These are phyloP conservation scores for Chrysanthemum lavandulifolium DNA, from an alignment of 129 eudicot species.

Conservation along the genomic window DNA sequence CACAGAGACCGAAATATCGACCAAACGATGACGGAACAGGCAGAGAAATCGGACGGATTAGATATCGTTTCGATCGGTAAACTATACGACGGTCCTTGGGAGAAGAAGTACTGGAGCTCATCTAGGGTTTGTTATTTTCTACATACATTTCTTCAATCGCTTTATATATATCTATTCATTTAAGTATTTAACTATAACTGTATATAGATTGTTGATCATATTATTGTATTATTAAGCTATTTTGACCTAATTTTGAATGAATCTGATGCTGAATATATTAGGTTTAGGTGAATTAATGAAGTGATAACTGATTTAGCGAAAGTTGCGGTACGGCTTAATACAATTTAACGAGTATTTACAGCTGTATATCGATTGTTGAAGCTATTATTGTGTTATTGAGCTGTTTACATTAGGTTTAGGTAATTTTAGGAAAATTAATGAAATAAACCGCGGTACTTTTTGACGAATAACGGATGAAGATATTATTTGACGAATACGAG, in stretches of 20 bases:
- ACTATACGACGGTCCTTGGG: constrained; percentile 72
- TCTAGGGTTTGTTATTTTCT: constrained; percentile 72
- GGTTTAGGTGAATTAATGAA: no score
- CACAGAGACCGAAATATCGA: not conserved
- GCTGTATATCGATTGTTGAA: no score
- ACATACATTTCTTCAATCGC: constrained; percentile 11
- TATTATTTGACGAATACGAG: no score
- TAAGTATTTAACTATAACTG: not conserved
- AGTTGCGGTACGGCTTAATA: no score
- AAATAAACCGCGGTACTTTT: no score
- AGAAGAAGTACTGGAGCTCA: constrained; percentile 99
- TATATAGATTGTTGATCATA: constrained; percentile 4
- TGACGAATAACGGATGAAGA: no score
- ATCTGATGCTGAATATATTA: no score
- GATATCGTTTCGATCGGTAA: constrained; percentile 81
- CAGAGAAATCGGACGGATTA: constrained; percentile 64
- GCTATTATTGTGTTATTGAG: no score
- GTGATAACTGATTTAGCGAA: constrained; percentile 16
- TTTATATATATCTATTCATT: not conserved
- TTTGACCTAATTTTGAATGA: not conserved
- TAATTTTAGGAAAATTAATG: no score
- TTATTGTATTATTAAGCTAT: not conserved
- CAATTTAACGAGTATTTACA: no score
- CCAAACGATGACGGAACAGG: constrained; percentile 53
- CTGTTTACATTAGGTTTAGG: no score